Conservation (phyloP, 1,284 basidiomycete species). For the Cerioporus squamosus region DNA sequence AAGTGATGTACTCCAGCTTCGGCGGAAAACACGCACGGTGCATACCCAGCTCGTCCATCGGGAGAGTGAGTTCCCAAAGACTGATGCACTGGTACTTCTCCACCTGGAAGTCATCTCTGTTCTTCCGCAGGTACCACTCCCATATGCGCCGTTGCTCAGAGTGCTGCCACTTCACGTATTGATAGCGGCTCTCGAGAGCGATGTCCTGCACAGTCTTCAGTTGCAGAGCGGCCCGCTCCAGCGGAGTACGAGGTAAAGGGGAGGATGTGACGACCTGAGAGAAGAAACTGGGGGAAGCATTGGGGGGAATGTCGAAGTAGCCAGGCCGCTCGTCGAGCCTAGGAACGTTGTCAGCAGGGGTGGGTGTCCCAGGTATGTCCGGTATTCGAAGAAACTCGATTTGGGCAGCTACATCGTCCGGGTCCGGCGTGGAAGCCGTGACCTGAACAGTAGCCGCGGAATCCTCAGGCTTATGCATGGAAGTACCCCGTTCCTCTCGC, state of each 20-base stretch:
- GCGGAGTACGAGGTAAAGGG: conserved; percentile 27
- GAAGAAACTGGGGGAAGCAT: conserved; percentile 27
- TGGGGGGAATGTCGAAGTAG: conserved; percentile 48
- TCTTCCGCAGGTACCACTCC: conserved; percentile 90
- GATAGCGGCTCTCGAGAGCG: conserved; percentile 70
- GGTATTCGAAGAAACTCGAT: conserved; percentile 69
- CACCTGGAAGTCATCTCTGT: conserved; percentile 83
- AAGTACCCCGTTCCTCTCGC: conserved; percentile 66
- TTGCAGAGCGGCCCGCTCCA: conserved; percentile 47
- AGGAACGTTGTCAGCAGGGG: conserved; percentile 33
- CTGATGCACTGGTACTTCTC: conserved; percentile 93
- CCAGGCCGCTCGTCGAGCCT: conserved; percentile 33
- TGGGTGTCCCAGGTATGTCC: conserved; percentile 51
- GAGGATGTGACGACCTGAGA: conserved; percentile 26
- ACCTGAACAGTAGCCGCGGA: conserved; percentile 39
- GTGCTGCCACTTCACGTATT: conserved; percentile 77
- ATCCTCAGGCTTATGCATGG: conserved; percentile 48
- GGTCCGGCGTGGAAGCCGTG: conserved; percentile 34
- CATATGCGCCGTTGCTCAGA: conserved; percentile 87
- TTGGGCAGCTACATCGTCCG: conserved; percentile 66
- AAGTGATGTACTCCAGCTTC: conserved; percentile 75
- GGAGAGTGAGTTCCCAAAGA: conserved; percentile 76
- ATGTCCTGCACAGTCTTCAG: conserved; percentile 65
- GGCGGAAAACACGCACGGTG: conserved; percentile 77
- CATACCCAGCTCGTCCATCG: conserved; percentile 65